phyloP scores from a whole-genome alignment of 225 moss, liverwort and hornwort species.

The Straminergon stramineum region DNA sequence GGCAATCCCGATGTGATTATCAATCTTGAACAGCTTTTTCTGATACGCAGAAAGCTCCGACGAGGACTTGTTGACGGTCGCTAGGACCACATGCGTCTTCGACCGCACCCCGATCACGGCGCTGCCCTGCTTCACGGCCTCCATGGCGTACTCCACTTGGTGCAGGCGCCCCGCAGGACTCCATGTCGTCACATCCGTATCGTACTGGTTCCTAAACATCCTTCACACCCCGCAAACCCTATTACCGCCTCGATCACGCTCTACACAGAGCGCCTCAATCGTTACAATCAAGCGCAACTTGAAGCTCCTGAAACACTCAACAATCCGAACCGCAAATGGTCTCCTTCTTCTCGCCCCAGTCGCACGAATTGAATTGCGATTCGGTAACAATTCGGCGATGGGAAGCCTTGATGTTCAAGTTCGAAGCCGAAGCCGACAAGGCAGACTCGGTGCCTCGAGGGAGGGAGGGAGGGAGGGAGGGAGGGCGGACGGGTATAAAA shows the following conservation, averaged over 20 bases:
- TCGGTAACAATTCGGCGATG: not conserved
- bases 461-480: no score
- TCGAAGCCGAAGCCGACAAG: not conserved
- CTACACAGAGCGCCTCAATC: not conserved
- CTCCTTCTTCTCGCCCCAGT: not conserved
- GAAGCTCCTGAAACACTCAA: not conserved
- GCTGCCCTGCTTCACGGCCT: conserved; percentile 94
- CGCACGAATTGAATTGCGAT: not conserved
- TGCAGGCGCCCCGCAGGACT: conserved; percentile 92
- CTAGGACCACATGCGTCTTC: conserved; percentile 76
- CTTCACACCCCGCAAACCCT: conserved; percentile 4
- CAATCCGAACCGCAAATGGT: not conserved
- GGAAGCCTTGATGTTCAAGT: not conserved
- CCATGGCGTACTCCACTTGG: conserved; percentile 96
- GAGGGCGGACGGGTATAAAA: no score
- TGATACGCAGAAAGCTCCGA: conserved; percentile 74
- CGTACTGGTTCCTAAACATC: conserved; percentile 97
- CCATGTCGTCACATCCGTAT: conserved; percentile 97
- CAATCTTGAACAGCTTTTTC: conserved; percentile 91
- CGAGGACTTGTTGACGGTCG: conserved; percentile 73
- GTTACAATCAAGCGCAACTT: not conserved
- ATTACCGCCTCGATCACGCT: not conserved
- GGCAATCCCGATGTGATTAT: conserved; percentile 81
- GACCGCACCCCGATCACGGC: conserved; percentile 83
- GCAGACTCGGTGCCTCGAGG: not conserved